Conservation (phyloP, 75 land plant genomes). For the Gnetum montanum region DNA sequence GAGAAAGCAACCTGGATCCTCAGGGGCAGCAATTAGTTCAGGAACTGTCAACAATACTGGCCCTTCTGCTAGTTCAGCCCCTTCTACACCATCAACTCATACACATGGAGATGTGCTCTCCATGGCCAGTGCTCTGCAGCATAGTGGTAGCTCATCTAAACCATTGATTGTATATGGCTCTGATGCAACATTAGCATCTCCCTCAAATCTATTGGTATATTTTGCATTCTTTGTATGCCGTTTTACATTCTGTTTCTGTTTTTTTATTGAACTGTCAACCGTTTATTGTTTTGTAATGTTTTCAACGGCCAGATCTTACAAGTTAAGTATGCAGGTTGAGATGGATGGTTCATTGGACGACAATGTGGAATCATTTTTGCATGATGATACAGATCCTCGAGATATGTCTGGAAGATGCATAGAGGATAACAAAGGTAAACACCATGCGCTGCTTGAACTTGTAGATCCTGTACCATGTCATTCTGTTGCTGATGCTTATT, state of each 20-base stretch:
- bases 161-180: constrained; percentile 75
- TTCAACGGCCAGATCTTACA: background rate
- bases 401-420: constrained; percentile 74
- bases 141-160: constrained; percentile 75
- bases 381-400: constrained; percentile 78
- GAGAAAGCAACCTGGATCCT: constrained; percentile 83
- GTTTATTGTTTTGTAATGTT: background rate
- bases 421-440: constrained; percentile 82
- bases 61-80: constrained; percentile 88
- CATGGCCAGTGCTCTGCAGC: constrained; percentile 68
- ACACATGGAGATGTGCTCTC: constrained; percentile 97
- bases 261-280: background rate
- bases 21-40: constrained; percentile 98
- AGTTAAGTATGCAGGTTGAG: constrained; percentile 59
- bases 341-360: constrained; percentile 90
- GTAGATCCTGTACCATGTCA: background rate
- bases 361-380: constrained; percentile 95
- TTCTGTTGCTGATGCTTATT: constrained; percentile 1
- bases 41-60: constrained; percentile 93
- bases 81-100: constrained; percentile 98
- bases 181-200: constrained; percentile 82
- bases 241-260: background rate
- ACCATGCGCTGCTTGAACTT: background rate
- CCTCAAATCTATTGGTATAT: constrained; percentile 87
- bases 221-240: background rate